Evolutionary conservation across 441 rosid genomes (phyloP).

Genomic region (Pelargonium citronellum): DNA sequence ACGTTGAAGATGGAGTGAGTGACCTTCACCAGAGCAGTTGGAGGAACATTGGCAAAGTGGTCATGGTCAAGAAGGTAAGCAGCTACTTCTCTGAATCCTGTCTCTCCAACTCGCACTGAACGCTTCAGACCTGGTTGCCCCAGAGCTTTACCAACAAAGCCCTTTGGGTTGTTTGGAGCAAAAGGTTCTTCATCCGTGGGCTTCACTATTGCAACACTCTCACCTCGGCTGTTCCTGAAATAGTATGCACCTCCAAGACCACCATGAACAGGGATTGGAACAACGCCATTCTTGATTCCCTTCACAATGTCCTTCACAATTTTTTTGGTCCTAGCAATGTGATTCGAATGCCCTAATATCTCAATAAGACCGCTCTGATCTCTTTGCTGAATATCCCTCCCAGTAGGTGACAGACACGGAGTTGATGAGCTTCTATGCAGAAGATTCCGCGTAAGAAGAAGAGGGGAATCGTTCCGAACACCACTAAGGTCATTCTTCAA

Average conservation of each 20-base stretch:
- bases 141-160: neutral
- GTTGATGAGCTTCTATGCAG: neutral
- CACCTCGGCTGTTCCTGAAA: neutral
- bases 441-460: neutral
- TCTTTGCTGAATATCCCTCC: neutral
- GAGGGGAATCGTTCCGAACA: constrained; percentile 1
- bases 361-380: neutral
- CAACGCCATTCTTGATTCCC: neutral
- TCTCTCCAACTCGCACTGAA: neutral
- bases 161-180: neutral
- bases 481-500: neutral
- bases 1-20: neutral
- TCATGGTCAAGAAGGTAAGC: neutral
- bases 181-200: neutral
- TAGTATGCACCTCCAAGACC: neutral
- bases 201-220: neutral
- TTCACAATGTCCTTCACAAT: neutral
- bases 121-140: neutral
- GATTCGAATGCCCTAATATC: neutral
- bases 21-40: neutral
- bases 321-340: neutral
- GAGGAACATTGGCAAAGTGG: constrained; percentile 1
- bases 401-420: neutral
- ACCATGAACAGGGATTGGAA: neutral
- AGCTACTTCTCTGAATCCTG: neutral